Conservation (phyloP, 2,329 filamentous ascomycete genomes). For the Trichoderma sp. region DNA sequence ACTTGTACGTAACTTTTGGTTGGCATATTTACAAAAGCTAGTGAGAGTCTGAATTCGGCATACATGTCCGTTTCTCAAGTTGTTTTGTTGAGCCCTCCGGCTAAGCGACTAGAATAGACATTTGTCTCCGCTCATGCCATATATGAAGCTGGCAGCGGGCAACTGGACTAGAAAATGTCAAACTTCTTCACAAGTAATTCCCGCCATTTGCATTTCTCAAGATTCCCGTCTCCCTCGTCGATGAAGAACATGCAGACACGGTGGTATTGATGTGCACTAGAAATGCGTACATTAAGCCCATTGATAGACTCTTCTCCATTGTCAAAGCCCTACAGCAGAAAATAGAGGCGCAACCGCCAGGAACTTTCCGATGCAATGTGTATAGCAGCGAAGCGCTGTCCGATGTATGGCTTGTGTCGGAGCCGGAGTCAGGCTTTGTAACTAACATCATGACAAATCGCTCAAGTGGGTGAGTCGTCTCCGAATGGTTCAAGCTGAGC, state of each 20-base stretch:
- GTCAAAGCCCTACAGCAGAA: neutral
- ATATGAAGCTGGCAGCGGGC: neutral
- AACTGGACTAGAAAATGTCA: neutral
- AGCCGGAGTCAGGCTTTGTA: neutral
- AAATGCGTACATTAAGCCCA: neutral
- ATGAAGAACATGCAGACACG: neutral
- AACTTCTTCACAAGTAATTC: neutral
- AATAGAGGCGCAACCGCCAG: neutral
- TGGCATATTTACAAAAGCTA: neutral
- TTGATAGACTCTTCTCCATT: neutral
- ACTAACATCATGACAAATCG: neutral
- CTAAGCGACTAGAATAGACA: neutral
- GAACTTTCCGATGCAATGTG: neutral
- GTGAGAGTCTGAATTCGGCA: neutral
- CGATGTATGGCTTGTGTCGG: neutral
- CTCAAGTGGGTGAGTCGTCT: neutral
- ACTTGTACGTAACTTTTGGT: too few relatives aligned
- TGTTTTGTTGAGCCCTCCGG: neutral
- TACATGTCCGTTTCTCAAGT: neutral
- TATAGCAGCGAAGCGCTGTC: neutral
- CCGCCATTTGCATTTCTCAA: neutral
- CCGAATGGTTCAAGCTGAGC: neutral
- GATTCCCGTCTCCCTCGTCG: neutral
- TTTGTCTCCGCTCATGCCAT: neutral
- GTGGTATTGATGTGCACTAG: neutral